These are phyloP conservation scores for Dryadomyces quercivorus DNA, from an alignment of 2,329 filamentous ascomycete genomes.

Conservation along the genomic window DNA sequence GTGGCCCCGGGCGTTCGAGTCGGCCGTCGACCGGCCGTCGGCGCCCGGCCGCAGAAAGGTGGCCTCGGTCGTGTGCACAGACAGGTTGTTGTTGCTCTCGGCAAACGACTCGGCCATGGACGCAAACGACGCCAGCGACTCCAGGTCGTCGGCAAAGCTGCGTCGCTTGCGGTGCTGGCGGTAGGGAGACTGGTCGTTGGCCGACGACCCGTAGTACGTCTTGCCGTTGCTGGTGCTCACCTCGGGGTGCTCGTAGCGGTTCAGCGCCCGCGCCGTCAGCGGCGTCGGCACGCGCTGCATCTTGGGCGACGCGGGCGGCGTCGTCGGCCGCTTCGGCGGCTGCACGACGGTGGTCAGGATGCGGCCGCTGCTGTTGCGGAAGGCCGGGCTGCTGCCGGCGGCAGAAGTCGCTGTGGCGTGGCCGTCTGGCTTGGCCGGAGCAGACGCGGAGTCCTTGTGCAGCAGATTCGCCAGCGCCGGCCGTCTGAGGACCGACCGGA, in stretches of 20 bases:
- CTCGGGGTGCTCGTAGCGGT: conserved; percentile 7
- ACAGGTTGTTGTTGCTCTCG: conserved; percentile 40
- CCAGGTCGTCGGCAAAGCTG: conserved; percentile 19
- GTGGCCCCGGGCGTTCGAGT: not conserved
- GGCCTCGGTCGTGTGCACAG: conserved; percentile 27
- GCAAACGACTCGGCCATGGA: conserved; percentile 46
- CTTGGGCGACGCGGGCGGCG: not conserved
- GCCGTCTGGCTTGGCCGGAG: not conserved
- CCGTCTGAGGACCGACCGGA: conserved; percentile 39
- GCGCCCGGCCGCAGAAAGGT: not conserved
- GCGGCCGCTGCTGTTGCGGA: conserved; percentile 3
- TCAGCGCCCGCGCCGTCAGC: conserved; percentile 10
- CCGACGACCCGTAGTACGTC: not conserved
- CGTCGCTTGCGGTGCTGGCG: conserved; percentile 1
- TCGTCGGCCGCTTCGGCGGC: not conserved
- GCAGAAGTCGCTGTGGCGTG: too few relatives aligned
- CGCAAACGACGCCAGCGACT: conserved; percentile 44
- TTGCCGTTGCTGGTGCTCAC: not conserved
- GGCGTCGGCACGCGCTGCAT: conserved; percentile 7
- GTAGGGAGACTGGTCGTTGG: not conserved
- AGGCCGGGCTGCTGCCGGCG: not conserved
- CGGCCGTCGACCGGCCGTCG: too few relatives aligned
- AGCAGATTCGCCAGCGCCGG: conserved; percentile 35
- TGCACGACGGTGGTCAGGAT: conserved; percentile 2
- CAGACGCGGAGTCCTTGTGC: conserved; percentile 14